Evolutionary conservation across 495 filamentous ascomycete species (phyloP).

Genomic region (Penicillium diatomitis): DNA sequence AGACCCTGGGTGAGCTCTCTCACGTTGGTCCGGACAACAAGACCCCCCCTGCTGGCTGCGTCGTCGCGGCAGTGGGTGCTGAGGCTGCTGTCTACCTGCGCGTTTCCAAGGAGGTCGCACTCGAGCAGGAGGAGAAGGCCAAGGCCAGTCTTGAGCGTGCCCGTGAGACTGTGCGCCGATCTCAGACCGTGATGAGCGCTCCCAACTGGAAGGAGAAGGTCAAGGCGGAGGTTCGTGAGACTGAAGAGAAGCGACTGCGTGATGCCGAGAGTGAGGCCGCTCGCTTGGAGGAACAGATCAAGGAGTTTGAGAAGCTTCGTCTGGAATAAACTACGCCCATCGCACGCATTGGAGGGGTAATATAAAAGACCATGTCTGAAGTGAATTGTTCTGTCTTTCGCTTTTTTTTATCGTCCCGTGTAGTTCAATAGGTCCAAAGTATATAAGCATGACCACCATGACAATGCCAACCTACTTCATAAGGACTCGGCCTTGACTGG

Average conservation of each 20-base stretch:
- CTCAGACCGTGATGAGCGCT: conserved; percentile 24
- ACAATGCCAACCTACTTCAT: too few relatives aligned
- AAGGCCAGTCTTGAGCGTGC: conserved; percentile 40
- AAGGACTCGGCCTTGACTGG: background rate
- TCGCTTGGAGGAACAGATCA: conserved; percentile 45
- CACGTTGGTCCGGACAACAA: conserved; percentile 38
- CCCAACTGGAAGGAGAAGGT: conserved; percentile 39
- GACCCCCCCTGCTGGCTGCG: conserved; percentile 55
- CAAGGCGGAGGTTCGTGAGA: conserved; percentile 47
- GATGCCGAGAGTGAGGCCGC: conserved; percentile 48
- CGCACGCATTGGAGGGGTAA: background rate
- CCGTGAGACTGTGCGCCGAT: conserved; percentile 25
- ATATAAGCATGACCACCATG: too few relatives aligned
- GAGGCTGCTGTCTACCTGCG: conserved; percentile 61
- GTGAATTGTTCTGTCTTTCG: too few relatives aligned
- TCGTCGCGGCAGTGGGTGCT: conserved; percentile 57
- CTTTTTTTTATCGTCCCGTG: too few relatives aligned
- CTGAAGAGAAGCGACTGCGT: conserved; percentile 47
- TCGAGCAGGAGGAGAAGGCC: conserved; percentile 56
- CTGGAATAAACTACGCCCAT: conserved; percentile 26
- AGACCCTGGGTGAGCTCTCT: conserved; percentile 46
- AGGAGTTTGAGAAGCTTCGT: conserved; percentile 40
- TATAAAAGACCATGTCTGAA: too few relatives aligned
- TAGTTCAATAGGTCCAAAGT: too few relatives aligned
- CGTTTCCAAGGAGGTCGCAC: conserved; percentile 59